Base-by-base conservation (phyloP, 257 asterid genomes). In the Solanum chaucha region DNA sequence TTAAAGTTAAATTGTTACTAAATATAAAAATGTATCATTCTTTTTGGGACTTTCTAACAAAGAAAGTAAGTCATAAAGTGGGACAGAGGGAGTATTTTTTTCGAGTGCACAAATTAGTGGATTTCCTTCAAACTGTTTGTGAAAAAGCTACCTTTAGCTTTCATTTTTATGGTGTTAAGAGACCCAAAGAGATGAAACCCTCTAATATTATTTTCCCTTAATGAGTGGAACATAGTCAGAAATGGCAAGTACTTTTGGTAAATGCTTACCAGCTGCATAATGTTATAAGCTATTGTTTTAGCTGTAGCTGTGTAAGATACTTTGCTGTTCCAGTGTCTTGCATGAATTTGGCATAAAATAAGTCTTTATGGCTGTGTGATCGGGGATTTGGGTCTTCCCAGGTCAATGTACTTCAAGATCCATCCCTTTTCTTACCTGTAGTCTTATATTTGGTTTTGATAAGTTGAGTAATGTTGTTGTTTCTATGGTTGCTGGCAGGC, bases 401-500 rank as follows among this genome's bases (percentile, higher is more conserved):
- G 85, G 55, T 80, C 85, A 46, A 80, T 46, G 19, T 30, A 80
- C 61, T 46, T 80, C 41, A 46, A 44, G 28, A 80, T 46, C 85
- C 28, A 28, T 80, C 55, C 20, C 12, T 46, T 80, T 78, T 10
- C 65, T 48, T 48, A 30, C 67, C 41, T 48, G 26, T 46, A 17
- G 10, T 80, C 30, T 5, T 80, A 15, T 13, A 30, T 80, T 78
- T 80, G 85, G 64, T 80, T 46, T 80, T 10, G 67, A 80, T 24
- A 1, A 48, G 9, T 26, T 20, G 61, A 22, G n/a, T 86, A 40
- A 90, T 67, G 34, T 8, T 44, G 44, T 55, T 77, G 10, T 48
- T 88, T 86, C 24, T 44, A 26, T 84, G 68, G 86, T 82, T 70
- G 61, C 34, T 86, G 92, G 92, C 95, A 97, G 99, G 92, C 73